Percentiles rank a stretch among this genome's conserved stretches.
Evolutionary conservation across 2,329 filamentous ascomycete species (phyloP).

Genomic region (Fusarium brevicatenulatum): DNA sequence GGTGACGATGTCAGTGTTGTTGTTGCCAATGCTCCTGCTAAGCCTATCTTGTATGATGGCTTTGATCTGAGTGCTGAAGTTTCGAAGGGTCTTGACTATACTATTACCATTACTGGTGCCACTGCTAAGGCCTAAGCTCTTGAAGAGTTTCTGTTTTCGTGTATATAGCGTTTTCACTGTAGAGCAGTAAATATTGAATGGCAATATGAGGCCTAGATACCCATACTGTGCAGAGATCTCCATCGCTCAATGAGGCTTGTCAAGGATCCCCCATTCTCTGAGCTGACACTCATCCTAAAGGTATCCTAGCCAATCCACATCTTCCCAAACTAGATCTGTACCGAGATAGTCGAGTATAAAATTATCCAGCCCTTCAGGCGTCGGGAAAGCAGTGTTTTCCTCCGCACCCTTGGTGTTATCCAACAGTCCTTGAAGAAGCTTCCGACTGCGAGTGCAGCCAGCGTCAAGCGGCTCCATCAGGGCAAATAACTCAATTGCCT

Average conservation of each 20-base stretch:
- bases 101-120: slow-evolving; percentile 48
- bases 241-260: accelerated
- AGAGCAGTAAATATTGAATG: not conserved
- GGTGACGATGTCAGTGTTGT: slow-evolving; percentile 58
- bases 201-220: not conserved
- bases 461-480: not conserved
- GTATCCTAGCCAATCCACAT: not conserved
- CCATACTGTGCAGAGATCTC: accelerated
- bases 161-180: slow-evolving; percentile 5
- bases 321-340: not conserved
- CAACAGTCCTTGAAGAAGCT: not conserved
- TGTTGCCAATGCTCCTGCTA: slow-evolving; percentile 59
- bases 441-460: not conserved
- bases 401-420: not conserved
- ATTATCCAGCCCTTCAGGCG: not conserved
- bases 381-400: not conserved
- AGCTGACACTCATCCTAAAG: not conserved
- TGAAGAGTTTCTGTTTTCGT: not conserved
- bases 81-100: slow-evolving; percentile 53
- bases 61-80: slow-evolving; percentile 52
- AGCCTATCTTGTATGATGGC: slow-evolving; percentile 56
- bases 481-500: not conserved
- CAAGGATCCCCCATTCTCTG: too few species aligned
- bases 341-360: not conserved
- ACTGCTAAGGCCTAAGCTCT: slow-evolving; percentile 20